Base-by-base conservation (phyloP, 23 red algal genomes). In the Chondrus crispus region DNA sequence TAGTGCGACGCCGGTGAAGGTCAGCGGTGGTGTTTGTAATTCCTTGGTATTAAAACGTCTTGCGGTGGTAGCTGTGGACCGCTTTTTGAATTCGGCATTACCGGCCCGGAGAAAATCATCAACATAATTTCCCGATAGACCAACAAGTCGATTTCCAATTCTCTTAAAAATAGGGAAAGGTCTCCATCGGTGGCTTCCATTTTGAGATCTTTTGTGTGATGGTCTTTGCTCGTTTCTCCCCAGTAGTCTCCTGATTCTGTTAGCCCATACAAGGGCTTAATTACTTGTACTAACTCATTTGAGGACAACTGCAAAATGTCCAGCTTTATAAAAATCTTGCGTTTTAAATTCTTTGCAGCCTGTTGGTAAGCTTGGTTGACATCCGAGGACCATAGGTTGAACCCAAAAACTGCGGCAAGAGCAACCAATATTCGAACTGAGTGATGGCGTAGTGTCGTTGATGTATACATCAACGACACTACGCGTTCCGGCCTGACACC, bases 391-490 rank as follows among this genome's bases (percentile, higher is more conserved):
- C n/a, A 87, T 7, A 54, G 19, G 4, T n/a, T 12, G 37, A 87
- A 71, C 13, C 39, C 40, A 74, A 64, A 74, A 47, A 70, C 24
- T 8, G 82, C 82, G 3, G 82, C 62, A 2, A 73, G 0, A 24
- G 58, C 39, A 5, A 42, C 38, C 5, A 87, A 30, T 12, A 87
- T 48, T 29, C 82, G 63, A 22, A 87, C 50, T 2, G 58, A 71
- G 11, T 28, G 24, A 5, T 92, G 78, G 22, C 62, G 76, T 39
- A 60, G 8, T 2, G 77, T 74, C 4, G 89, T 42, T 3, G 42
- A 51, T 12, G 47, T 62, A 35, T 92, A 63, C n/a, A 92, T 63
- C 0, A 92, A n/a, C n/a, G n/a, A n/a, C n/a, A n/a, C n/a, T n/a
- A n/a, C n/a, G n/a, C n/a, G n/a, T n/a, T n/a, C n/a, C n/a, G n/a